A percentile compares a stretch with the other conserved stretches of the same genome.
These are phyloP conservation scores for Deinandra increscens DNA, from an alignment of 129 eudicot genomes.

Conservation along the genomic window DNA sequence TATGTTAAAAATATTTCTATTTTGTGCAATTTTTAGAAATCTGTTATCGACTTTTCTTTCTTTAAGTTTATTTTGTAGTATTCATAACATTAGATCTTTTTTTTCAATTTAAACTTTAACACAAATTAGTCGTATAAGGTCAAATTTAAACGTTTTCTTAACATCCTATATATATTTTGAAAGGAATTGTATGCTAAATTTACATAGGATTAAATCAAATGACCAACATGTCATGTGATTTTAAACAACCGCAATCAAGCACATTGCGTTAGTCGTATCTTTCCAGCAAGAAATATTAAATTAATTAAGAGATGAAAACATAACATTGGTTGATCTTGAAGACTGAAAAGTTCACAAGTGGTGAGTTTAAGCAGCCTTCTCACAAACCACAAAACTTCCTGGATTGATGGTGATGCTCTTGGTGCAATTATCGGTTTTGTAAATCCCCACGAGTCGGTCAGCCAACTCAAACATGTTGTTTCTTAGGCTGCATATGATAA, in stretches of 20 bases:
- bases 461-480: constrained; percentile 99
- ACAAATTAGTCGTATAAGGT: too few species aligned
- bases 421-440: constrained; percentile 95
- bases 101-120: too few species aligned
- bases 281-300: constrained; percentile 1
- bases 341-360: background rate
- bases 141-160: too few species aligned
- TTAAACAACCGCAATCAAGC: background rate
- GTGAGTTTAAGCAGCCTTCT: constrained; percentile 49
- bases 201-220: background rate
- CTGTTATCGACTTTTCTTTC: too few species aligned
- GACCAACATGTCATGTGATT: background rate
- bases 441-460: constrained; percentile 94
- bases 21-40: too few species aligned
- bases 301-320: constrained; percentile 20
- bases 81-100: too few species aligned
- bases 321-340: constrained; percentile 1
- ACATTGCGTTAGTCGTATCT: background rate
- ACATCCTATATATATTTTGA: too few species aligned
- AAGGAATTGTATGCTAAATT: too few species aligned
- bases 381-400: constrained; percentile 70
- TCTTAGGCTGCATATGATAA: constrained; percentile 63
- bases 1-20: too few species aligned
- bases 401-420: constrained; percentile 96
- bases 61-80: too few species aligned